Evolutionary conservation across 805 yeast genomes (phyloP), one percentile per base, ranked within the genome.

Genomic region (Lipomyces kockii): DNA sequence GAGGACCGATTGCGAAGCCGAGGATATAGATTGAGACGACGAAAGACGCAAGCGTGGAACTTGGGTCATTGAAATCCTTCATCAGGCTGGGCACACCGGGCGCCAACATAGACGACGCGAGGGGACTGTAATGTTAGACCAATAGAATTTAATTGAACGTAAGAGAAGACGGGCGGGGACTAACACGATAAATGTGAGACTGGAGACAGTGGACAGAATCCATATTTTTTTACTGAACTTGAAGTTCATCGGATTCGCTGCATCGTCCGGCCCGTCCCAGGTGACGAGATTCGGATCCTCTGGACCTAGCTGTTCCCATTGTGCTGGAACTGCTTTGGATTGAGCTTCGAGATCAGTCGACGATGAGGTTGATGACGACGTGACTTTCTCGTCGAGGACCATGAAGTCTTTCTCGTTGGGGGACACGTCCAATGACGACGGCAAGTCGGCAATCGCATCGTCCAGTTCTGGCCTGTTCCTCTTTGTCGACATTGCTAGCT

Each of bases 1-100:
- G 52, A 11, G 73, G 69, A 5, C 72, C 71, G 2, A 91, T 84
- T 2, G 87, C 86, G 75, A 86, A 80, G 0, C 90, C 94, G 65
- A 90, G 86, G 52, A 89, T 86, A 32, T 87, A 78, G 32, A 86
- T 58, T 1, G 71, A 63, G 20, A 69, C 79, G 82, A 86, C 61
- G 82, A 79, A 3, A 86, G 84, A 7, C 85, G 83, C 32, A 85
- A 82, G 35, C 9, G 66, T 68, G 20, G 69, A 29, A 52, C 54
- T 62, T 11, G 66, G 43, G 25, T 54, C 60, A 52, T 62, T 55
- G 53, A 68, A 68, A 51, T 65, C 71, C 62, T 83, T 77, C 3
- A 87, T 83, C 34, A 76, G 69, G 17, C 58, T 35, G 8, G 67
- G 60, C 17, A 73, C 73, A 20, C 71, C 71, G 5, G 71, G 71